Base-by-base conservation (phyloP, 208 protist genomes). In the Leishmania guyanensis region DNA sequence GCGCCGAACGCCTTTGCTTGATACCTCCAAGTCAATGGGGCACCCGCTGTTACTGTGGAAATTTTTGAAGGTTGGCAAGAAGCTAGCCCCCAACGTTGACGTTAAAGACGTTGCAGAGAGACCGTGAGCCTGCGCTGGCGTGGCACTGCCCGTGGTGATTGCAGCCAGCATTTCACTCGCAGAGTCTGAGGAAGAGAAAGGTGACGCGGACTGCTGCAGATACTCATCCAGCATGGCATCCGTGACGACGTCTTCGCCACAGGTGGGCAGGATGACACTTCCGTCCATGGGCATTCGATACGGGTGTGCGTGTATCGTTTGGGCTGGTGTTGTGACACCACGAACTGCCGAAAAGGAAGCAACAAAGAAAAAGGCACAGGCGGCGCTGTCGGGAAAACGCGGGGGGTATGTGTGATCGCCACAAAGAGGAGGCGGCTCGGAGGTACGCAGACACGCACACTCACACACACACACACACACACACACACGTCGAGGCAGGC, bases 161-260 rank as follows among this genome's bases (percentile, higher is more conserved):
- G 29, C 70, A 36, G 70, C 20, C 69, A 10, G 46, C 50, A 16
- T 43, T 14, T 56, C 50, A 16, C 66, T 0, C 39, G 0, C 66
- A 10, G 66, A 51, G 66, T 71, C n/a, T 26, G 43, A 36, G 26
- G 26, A 75, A 36, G 0, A 20, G 12, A 16, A 75, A 39, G 36
- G 36, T n/a, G 46, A 56, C 3, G 70, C 39, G 22, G 46, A 17
- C 2, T 75, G 39, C 17, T 73, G 43, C 39, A 71, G 17, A 48
- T 77, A 77, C n/a, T 80, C 73, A 48, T 84, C 85, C 5, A 88
- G 73, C 78, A 88, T 82, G 20, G 82, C 80, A 68, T 88, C 85
- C 8, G 85, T 88, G 65, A 88, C 76, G 74, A 58, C 8, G 56
- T 88, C 85, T 79, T 88, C 85, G 43, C 26, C 29, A 26, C 46